Percentiles rank a stretch among this genome's conserved stretches.
These are phyloP conservation scores for Colletotrichum tropicale DNA, from an alignment of 2,329 filamentous ascomycete species.

Conservation along the genomic window DNA sequence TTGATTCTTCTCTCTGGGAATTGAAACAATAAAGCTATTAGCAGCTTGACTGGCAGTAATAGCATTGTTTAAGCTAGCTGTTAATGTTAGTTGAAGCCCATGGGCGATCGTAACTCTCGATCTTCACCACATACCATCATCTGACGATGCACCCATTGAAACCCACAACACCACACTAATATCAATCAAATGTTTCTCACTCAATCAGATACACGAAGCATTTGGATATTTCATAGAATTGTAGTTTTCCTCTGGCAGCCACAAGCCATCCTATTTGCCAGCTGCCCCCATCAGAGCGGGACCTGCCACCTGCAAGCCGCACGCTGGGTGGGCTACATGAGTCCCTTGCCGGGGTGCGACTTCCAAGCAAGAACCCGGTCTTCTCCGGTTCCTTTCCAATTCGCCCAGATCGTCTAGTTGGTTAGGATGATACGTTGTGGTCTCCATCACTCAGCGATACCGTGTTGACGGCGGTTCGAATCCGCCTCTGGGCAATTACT, in stretches of 20 bases:
- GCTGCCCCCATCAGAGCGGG: background rate
- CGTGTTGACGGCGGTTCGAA: slow-evolving; percentile 22
- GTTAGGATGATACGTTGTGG: slow-evolving; percentile 23
- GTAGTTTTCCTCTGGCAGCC: background rate
- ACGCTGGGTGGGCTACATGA: background rate
- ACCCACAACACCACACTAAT: background rate
- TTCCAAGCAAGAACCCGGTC: background rate
- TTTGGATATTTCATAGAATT: background rate
- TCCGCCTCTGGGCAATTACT: slow-evolving; percentile 17
- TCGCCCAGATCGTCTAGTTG: slow-evolving; percentile 21
- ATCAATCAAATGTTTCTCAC: background rate
- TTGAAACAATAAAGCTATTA: background rate
- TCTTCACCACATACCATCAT: background rate
- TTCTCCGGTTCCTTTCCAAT: background rate
- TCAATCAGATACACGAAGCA: background rate
- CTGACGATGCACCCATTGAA: background rate
- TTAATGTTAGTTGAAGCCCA: background rate
- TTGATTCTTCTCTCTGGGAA: background rate
- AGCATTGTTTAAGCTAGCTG: background rate
- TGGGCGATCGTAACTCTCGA: background rate
- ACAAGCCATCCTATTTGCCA: background rate
- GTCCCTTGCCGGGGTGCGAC: rapidly evolving
- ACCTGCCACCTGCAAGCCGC: background rate
- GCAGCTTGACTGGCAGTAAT: background rate
- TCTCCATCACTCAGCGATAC: slow-evolving; percentile 10